Conservation (phyloP, 1,284 basidiomycete species). For the Moniliella sp. region DNA sequence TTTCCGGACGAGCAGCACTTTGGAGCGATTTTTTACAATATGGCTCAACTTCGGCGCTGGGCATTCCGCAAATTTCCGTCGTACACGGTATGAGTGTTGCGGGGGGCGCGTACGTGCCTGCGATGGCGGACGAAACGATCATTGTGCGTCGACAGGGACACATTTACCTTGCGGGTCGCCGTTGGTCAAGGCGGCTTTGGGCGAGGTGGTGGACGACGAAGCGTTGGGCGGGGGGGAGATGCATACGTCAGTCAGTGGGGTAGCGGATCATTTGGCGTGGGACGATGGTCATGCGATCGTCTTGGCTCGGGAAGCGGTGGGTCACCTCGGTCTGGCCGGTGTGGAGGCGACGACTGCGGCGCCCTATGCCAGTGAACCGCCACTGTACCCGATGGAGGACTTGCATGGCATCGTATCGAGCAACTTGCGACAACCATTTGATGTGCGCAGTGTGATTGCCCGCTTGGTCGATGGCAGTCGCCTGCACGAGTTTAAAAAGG, state of each 20-base stretch:
- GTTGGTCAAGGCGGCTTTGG: slow-evolving; percentile 78
- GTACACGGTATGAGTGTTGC: slow-evolving; percentile 88
- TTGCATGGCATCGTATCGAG: slow-evolving; percentile 76
- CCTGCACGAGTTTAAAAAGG: slow-evolving; percentile 84
- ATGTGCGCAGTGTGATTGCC: slow-evolving; percentile 79
- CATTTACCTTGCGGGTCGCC: slow-evolving; percentile 86
- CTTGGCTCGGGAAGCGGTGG: slow-evolving; percentile 58
- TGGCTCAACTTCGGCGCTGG: slow-evolving; percentile 73
- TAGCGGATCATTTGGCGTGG: slow-evolving; percentile 70
- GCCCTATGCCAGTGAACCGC: slow-evolving; percentile 39
- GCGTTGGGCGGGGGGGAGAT: slow-evolving; percentile 64
- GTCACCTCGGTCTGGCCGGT: slow-evolving; percentile 43
- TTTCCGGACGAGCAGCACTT: slow-evolving; percentile 82
- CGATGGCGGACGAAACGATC: slow-evolving; percentile 75
- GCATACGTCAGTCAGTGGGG: slow-evolving; percentile 80
- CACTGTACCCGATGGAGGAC: slow-evolving; percentile 57
- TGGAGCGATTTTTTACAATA: slow-evolving; percentile 87
- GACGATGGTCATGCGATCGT: slow-evolving; percentile 71
- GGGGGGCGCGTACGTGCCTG: slow-evolving; percentile 69
- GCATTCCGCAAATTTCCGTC: slow-evolving; percentile 72
- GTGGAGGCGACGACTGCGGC: too few species aligned
- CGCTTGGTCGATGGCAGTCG: slow-evolving; percentile 72
- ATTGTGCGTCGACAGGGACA: slow-evolving; percentile 79
- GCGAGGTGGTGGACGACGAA: slow-evolving; percentile 78
- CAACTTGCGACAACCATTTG: slow-evolving; percentile 63